phyloP scores from a whole-genome alignment of 2,329 filamentous ascomycete species.

The Hawksworthiomyces lignivorus region DNA sequence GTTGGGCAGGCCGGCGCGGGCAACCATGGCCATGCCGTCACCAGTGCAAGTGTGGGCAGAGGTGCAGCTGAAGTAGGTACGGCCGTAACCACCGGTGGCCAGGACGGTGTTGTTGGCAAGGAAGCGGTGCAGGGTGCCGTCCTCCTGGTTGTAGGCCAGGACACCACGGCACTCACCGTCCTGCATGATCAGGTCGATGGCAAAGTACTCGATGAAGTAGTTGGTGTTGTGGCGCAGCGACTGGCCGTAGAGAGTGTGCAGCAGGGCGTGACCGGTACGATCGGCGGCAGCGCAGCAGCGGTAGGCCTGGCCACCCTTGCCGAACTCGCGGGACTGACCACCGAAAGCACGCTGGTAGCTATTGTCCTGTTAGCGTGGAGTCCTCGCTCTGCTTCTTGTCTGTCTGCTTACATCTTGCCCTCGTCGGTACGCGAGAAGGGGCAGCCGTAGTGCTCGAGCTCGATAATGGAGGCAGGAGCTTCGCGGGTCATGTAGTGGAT shows the following conservation, averaged over 20 bases:
- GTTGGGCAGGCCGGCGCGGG: conserved; percentile 93
- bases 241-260: conserved; percentile 98
- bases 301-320: conserved; percentile 97
- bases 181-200: conserved; percentile 94
- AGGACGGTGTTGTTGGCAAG: conserved; percentile 93
- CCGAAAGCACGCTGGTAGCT: conserved; percentile 97
- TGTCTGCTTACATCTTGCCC: conserved; percentile 67
- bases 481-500: conserved; percentile 99
- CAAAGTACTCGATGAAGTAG: conserved; percentile 99
- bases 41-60: conserved; percentile 97
- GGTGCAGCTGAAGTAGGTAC: conserved; percentile 97
- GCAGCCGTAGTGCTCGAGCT: conserved; percentile 95
- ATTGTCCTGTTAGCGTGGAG: conserved; percentile 2
- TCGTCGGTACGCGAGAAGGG: conserved; percentile 95
- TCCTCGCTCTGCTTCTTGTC: background rate
- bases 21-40: conserved; percentile 99
- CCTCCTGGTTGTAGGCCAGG: conserved; percentile 96
- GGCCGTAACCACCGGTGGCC: conserved; percentile 94
- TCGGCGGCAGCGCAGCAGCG: conserved; percentile 94
- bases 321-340: conserved; percentile 90
- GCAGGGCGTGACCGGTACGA: conserved; percentile 91
- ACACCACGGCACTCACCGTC: conserved; percentile 95
- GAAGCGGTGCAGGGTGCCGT: conserved; percentile 96
- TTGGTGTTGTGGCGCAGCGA: conserved; percentile 96
- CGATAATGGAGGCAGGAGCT: conserved; percentile 82